Conservation (phyloP, 495 filamentous ascomycete genomes). For the Cryomyces minteri region DNA sequence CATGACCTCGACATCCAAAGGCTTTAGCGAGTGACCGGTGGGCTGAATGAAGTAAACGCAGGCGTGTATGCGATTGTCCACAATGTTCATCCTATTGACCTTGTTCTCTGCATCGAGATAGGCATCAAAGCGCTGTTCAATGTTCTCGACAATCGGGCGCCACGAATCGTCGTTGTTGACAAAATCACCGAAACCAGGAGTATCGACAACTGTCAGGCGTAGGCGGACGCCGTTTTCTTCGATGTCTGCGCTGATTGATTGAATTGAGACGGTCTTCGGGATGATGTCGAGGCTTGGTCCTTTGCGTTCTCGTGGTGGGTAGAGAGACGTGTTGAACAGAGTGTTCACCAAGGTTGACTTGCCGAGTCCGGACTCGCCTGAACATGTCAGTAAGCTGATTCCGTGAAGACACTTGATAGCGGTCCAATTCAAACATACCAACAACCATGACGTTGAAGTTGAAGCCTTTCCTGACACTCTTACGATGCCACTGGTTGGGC, state of each 20-base stretch:
- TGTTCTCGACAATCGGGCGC: slow-evolving; percentile 97
- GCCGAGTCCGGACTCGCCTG: slow-evolving; percentile 97
- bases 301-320: slow-evolving; percentile 95
- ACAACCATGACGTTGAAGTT: slow-evolving; percentile 99
- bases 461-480: slow-evolving; percentile 99
- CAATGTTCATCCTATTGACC: slow-evolving; percentile 98
- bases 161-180: slow-evolving; percentile 99
- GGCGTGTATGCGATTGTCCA: slow-evolving; percentile 95
- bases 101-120: slow-evolving; percentile 99
- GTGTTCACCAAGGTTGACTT: slow-evolving; percentile 99
- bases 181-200: slow-evolving; percentile 95
- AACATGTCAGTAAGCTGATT: slow-evolving; percentile 5
- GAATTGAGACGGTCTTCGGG: slow-evolving; percentile 96
- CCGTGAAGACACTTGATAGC: background rate
- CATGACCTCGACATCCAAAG: slow-evolving; percentile 98
- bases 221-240: slow-evolving; percentile 98
- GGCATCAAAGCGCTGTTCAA: slow-evolving; percentile 94
- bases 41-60: slow-evolving; percentile 99
- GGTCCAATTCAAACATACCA: slow-evolving; percentile 36
- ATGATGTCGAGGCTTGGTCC: slow-evolving; percentile 93
- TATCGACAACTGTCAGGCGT: slow-evolving; percentile 92
- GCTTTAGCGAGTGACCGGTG: slow-evolving; percentile 97
- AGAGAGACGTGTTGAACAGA: slow-evolving; percentile 97
- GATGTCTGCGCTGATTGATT: slow-evolving; percentile 96
- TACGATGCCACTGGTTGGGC: slow-evolving; percentile 99